Evolutionary conservation across 345 rosid genomes (phyloP).

Genomic region (Reutealis trisperma): DNA sequence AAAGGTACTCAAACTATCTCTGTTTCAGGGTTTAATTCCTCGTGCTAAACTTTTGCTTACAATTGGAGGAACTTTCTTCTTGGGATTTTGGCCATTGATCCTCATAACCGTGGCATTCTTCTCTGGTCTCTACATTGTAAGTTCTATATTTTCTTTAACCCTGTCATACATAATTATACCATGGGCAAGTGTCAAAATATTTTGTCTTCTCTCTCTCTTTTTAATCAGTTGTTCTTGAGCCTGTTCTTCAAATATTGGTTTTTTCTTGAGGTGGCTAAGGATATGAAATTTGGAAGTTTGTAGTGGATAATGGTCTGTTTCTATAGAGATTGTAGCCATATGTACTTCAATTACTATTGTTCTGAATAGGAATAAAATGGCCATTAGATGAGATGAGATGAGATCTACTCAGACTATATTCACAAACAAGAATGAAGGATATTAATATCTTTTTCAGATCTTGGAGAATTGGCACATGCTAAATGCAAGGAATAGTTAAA

Average conservation of each 20-base stretch:
- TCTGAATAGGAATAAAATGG: neutral
- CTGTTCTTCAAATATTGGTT: neutral
- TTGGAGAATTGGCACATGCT: neutral
- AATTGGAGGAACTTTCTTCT: slow-evolving; percentile 89
- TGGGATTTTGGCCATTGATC: slow-evolving; percentile 84
- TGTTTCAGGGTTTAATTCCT: slow-evolving; percentile 87
- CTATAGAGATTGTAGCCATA: neutral
- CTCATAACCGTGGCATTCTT: slow-evolving; percentile 64
- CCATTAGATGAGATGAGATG: too few species aligned
- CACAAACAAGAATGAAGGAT: neutral
- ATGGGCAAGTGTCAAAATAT: too few species aligned
- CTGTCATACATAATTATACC: too few species aligned
- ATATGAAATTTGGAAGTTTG: neutral
- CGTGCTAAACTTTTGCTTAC: slow-evolving; percentile 80
- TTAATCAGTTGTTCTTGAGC: neutral
- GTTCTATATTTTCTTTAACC: slow-evolving; percentile 23
- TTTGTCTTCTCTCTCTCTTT: too few species aligned
- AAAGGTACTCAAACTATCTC: slow-evolving; percentile 10
- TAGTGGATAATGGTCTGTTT: neutral
- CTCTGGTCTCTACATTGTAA: slow-evolving; percentile 78
- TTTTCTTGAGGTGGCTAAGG: neutral
- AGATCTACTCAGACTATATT: neutral
- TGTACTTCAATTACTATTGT: neutral
- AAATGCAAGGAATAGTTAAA: neutral
- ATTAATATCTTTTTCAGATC: neutral